Conservation (phyloP, 2,329 filamentous ascomycete genomes). For the Alternaria triticina region DNA sequence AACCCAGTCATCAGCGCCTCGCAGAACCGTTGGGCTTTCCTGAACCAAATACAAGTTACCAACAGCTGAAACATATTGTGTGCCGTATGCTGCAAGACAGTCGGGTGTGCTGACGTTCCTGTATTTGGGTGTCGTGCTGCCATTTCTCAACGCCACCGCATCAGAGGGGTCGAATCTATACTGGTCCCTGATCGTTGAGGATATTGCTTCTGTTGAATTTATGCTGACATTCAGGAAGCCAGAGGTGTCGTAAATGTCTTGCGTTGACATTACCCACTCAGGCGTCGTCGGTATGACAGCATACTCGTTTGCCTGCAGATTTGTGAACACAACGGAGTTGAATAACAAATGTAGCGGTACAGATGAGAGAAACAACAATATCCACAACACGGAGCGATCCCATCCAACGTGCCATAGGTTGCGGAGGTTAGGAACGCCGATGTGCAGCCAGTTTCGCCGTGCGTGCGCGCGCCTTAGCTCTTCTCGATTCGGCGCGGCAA, state of each 20-base stretch:
- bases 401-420: slow-evolving; percentile 4
- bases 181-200: background rate
- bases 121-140: background rate
- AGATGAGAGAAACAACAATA: slow-evolving; percentile 12
- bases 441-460: slow-evolving; percentile 47
- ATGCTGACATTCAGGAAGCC: background rate
- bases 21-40: slow-evolving; percentile 8
- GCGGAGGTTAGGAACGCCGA: slow-evolving; percentile 49
- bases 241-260: slow-evolving; percentile 13
- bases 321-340: slow-evolving; percentile 26
- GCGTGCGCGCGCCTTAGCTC: slow-evolving; percentile 32
- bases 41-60: slow-evolving; percentile 25
- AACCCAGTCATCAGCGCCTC: background rate
- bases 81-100: slow-evolving; percentile 15
- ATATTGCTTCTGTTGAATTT: background rate
- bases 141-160: background rate
- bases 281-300: slow-evolving; percentile 15
- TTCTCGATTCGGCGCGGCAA: slow-evolving; percentile 27
- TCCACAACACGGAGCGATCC: slow-evolving; percentile 10
- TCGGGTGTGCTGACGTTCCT: slow-evolving; percentile 1
- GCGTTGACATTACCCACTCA: slow-evolving; percentile 7
- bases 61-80: slow-evolving; percentile 14
- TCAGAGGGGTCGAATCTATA: background rate
- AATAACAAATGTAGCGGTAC: slow-evolving; percentile 26
- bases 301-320: slow-evolving; percentile 23